phyloP scores from a whole-genome alignment of 2,329 filamentous ascomycete species.

The Geosmithia putterillii region DNA sequence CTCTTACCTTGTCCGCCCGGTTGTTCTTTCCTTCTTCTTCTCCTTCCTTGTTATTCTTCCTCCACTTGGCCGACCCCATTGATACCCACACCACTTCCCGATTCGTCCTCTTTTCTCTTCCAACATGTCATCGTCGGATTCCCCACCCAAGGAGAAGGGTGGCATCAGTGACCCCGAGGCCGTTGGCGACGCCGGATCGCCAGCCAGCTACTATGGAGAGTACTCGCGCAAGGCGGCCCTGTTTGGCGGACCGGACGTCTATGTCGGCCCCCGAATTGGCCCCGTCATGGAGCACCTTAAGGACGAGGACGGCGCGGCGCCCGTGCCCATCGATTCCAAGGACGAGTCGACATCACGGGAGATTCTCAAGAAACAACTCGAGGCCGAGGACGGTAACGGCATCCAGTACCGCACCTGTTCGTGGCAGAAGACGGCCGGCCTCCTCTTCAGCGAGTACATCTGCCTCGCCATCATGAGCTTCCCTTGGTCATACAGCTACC shows the following conservation, averaged over 20 bases:
- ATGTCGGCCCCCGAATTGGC: constrained; percentile 38
- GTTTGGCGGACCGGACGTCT: constrained; percentile 26
- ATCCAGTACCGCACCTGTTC: constrained; percentile 91
- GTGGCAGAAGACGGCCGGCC: constrained; percentile 86
- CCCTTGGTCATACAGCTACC: constrained; percentile 79
- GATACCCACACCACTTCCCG: not conserved
- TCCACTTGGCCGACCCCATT: too few relatives aligned
- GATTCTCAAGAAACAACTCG: constrained; percentile 55
- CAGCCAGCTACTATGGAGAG: not conserved
- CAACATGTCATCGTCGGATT: not conserved
- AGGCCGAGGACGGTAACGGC: constrained; percentile 60
- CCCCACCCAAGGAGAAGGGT: not conserved
- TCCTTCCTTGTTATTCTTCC: too few relatives aligned
- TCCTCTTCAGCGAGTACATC: constrained; percentile 93
- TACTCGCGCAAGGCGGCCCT: constrained; percentile 12
- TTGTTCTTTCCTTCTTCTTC: too few relatives aligned
- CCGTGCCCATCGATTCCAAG: constrained; percentile 4
- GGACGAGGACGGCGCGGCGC: not conserved
- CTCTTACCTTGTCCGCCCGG: too few relatives aligned
- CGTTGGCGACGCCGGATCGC: not conserved
- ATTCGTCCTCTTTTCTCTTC: too few relatives aligned
- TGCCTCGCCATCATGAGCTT: constrained; percentile 91
- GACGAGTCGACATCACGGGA: constrained; percentile 26
- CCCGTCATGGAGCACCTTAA: constrained; percentile 25
- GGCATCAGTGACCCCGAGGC: not conserved